A percentile compares a stretch with the other conserved stretches of the same genome.
phyloP scores from a whole-genome alignment of 2,329 filamentous ascomycete genomes.

The Aspergillus proliferans region DNA sequence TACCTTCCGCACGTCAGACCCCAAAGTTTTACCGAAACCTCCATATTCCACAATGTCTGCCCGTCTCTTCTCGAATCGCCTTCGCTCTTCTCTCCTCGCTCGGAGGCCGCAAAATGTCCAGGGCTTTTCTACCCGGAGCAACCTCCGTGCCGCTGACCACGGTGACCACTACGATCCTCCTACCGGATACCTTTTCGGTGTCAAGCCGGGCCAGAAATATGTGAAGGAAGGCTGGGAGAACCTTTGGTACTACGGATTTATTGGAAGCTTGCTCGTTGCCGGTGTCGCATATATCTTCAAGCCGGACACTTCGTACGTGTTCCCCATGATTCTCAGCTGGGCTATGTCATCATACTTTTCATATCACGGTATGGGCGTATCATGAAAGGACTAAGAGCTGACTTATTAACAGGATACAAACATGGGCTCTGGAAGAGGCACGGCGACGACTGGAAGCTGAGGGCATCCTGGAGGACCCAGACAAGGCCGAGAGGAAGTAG shows the following conservation, averaged over 20 bases:
- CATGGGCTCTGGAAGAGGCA: constrained; percentile 96
- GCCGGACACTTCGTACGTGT: constrained; percentile 93
- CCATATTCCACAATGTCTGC: constrained; percentile 31
- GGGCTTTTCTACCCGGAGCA: constrained; percentile 38
- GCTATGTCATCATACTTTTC: neutral
- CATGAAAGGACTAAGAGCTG: constrained; percentile 7
- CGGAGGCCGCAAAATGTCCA: constrained; percentile 30
- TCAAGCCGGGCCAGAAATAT: constrained; percentile 92
- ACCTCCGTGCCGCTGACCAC: constrained; percentile 46
- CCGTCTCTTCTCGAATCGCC: constrained; percentile 32
- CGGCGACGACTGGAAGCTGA: constrained; percentile 90
- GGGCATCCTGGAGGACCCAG: constrained; percentile 80
- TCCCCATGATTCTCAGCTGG: neutral
- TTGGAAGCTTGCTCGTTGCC: constrained; percentile 66
- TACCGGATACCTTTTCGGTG: constrained; percentile 83
- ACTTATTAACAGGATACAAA: constrained; percentile 72
- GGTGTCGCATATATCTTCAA: constrained; percentile 87
- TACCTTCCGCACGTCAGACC: constrained; percentile 7
- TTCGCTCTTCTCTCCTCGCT: constrained; percentile 35
- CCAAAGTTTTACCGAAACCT: neutral
- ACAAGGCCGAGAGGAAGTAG: constrained; percentile 51
- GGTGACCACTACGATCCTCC: constrained; percentile 84
- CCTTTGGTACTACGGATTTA: constrained; percentile 77
- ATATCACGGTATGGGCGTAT: neutral
- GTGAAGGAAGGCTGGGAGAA: constrained; percentile 96